These are phyloP conservation scores for Saccharum spontaneum DNA, from an alignment of 176 grass and related monocot genomes.

Conservation along the genomic window DNA sequence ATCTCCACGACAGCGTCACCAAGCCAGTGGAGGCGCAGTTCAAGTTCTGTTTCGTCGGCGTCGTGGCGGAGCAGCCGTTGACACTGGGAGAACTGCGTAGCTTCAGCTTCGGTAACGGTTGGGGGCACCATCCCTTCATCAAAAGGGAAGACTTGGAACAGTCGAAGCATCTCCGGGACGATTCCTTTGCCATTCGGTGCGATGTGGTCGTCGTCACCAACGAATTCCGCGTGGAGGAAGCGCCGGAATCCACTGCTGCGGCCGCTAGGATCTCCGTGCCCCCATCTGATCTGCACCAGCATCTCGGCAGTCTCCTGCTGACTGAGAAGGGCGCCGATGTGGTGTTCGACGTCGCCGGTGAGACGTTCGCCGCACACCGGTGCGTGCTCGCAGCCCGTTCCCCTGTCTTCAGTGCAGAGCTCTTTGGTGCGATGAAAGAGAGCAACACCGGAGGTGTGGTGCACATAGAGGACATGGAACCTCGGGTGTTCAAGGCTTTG, in stretches of 20 bases:
- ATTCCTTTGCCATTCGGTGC: not conserved
- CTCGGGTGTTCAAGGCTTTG: not conserved
- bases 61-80: not conserved
- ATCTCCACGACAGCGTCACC: not conserved
- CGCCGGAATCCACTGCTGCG: too few relatives aligned
- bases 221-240: not conserved
- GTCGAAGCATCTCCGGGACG: not conserved
- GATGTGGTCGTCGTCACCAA: not conserved
- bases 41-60: constrained; percentile 21
- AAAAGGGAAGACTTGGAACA: not conserved
- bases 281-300: constrained; percentile 26
- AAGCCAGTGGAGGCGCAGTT: not conserved
- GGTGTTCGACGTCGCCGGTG: constrained; percentile 34
- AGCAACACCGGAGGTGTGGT: not conserved
- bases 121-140: not conserved
- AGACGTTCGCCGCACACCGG: constrained; percentile 37
- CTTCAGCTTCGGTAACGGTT: not conserved
- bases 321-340: constrained; percentile 37
- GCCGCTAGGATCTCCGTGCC: not conserved
- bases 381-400: constrained; percentile 39
- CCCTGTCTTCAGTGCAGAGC: constrained; percentile 36
- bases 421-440: constrained; percentile 45
- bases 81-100: not conserved
- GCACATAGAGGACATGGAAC: constrained; percentile 27
- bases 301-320: constrained; percentile 23